Evolutionary conservation across 2,329 filamentous ascomycete species (phyloP), one percentile per base, ranked within the genome.

Genomic region (Colletotrichum tropicicola): DNA sequence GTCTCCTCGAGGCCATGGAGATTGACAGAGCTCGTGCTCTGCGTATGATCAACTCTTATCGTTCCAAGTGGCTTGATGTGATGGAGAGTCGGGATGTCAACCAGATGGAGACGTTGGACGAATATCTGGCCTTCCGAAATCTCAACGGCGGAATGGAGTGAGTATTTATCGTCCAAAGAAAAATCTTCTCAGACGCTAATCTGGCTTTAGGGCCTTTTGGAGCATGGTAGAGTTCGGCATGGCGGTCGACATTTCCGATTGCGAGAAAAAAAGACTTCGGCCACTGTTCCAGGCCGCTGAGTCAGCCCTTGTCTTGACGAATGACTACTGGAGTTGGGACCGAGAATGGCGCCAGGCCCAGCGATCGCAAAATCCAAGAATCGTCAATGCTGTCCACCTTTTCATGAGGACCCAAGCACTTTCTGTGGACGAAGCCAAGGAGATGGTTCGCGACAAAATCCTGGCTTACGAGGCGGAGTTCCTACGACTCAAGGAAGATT

Each of bases 321-420:
- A 64, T 35, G 60, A 64, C 30, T 64, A 64, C 1, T 64, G 45
- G 45, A 59, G 54, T 25, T 64, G 54, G 45, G 60, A 64, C 7
- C 45, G 60, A 9, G 60, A 64, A 28, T 53, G 55, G 60, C 30
- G 28, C 6, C 45, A 52, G 9, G 45, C 60, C 6, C 55, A 45
- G 2, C 45, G 19, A 8, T 25, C 55, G 3, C 13, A 54, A 8
- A 27, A 58, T 3, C 37, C 59, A 8, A 59, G 55, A 39, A 59
- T 64, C 6, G 48, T 52, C 27, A 64, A 53, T 21, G 55, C 60
- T 3, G 47, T 64, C 7, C 21, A 59, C 21, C 32, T 64, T 1
- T 47, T 64, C 15, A 47, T 59, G 39, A 41, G 35, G 44, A 51
- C 59, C n/a, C 17, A 47, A n/a, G 54, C 23, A 12, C 8, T 52